These are phyloP conservation scores for Penicillium atrosanguineum DNA, from an alignment of 495 filamentous ascomycete genomes.

Conservation along the genomic window DNA sequence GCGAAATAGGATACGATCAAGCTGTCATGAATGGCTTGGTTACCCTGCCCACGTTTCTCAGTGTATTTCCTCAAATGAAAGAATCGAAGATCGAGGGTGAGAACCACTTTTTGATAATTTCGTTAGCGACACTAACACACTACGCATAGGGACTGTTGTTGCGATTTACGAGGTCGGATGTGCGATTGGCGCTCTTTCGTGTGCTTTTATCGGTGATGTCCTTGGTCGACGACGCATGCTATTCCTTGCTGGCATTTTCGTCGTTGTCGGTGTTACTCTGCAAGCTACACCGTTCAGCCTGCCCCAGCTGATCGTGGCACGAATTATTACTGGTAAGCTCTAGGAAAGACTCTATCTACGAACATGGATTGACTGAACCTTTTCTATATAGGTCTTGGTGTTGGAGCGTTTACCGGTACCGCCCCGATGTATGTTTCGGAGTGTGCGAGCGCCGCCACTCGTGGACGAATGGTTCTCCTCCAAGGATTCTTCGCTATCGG, in stretches of 20 bases:
- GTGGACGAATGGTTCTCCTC: slow-evolving; percentile 66
- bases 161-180: slow-evolving; percentile 45
- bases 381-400: slow-evolving; percentile 47
- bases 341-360: neutral
- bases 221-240: slow-evolving; percentile 41
- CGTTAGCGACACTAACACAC: neutral
- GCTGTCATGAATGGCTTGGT: slow-evolving; percentile 37
- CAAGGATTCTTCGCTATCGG: slow-evolving; percentile 61
- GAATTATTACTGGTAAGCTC: neutral
- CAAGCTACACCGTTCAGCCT: neutral
- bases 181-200: slow-evolving; percentile 42
- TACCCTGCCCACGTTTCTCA: slow-evolving; percentile 31
- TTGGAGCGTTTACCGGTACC: slow-evolving; percentile 53
- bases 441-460: slow-evolving; percentile 57
- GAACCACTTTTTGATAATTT: neutral
- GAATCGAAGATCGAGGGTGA: neutral
- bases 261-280: neutral
- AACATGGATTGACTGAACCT: neutral
- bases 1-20: slow-evolving; percentile 35
- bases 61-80: slow-evolving; percentile 41
- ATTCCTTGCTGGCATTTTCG: slow-evolving; percentile 14
- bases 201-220: slow-evolving; percentile 40
- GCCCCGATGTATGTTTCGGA: slow-evolving; percentile 63
- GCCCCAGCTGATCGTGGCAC: neutral
- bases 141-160: slow-evolving; percentile 30